Conservation (phyloP, 2,329 filamentous ascomycete species). For the Fusarium sacchari region DNA sequence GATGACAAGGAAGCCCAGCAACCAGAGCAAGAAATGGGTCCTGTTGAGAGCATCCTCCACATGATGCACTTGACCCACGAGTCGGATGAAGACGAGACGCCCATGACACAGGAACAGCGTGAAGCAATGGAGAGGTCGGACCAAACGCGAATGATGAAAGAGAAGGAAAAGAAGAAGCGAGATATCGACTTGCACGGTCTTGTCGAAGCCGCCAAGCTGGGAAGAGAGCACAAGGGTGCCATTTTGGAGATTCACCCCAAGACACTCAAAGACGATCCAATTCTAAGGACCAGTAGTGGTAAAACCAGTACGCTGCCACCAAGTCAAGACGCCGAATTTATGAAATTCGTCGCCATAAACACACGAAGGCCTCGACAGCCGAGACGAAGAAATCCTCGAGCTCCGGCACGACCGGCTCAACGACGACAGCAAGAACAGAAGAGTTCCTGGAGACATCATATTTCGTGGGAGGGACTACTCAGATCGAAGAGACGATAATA, state of each 20-base stretch:
- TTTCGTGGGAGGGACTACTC: constrained; percentile 41
- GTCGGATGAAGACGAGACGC: constrained; percentile 30
- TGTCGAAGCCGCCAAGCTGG: constrained; percentile 47
- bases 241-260: constrained; percentile 53
- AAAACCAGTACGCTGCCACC: constrained; percentile 47
- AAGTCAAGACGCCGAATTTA: constrained; percentile 52
- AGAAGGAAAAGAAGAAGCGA: constrained; percentile 29
- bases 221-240: constrained; percentile 39
- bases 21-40: constrained; percentile 37
- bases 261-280: constrained; percentile 53
- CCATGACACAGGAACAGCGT: constrained; percentile 38
- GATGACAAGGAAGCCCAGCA: constrained; percentile 23
- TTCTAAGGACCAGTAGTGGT: constrained; percentile 46
- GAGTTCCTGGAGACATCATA: constrained; percentile 27
- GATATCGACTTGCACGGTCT: constrained; percentile 47
- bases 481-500: constrained; percentile 38
- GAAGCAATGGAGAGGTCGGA: constrained; percentile 38
- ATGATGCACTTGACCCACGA: constrained; percentile 30
- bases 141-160: constrained; percentile 21
- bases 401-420: neutral
- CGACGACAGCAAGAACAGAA: constrained; percentile 10
- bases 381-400: neutral
- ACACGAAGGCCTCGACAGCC: constrained; percentile 5
- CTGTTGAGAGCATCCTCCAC: constrained; percentile 40
- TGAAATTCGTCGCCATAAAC: constrained; percentile 42